Evolutionary conservation across 2,329 filamentous ascomycete genomes (phyloP).

Genomic region (Xenosphaeropsis pyriputrescens): DNA sequence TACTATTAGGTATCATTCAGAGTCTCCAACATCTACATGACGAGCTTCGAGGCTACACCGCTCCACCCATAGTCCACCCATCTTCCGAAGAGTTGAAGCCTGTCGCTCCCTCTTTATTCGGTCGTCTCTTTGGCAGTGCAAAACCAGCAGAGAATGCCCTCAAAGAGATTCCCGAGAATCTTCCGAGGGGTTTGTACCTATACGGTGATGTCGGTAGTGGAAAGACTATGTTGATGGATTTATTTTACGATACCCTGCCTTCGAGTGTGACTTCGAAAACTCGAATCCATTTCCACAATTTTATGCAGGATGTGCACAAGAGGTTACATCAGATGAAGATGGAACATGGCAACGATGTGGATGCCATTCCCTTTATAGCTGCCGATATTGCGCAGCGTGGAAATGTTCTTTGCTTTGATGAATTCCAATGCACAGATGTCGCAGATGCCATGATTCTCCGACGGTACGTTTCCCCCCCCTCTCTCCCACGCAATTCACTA

Average conservation of each 20-base stretch:
- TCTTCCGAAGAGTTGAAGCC: slow-evolving; percentile 55
- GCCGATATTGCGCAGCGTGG: slow-evolving; percentile 81
- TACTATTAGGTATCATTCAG: slow-evolving; percentile 60
- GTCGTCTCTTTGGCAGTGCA: slow-evolving; percentile 43
- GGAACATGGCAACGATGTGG: slow-evolving; percentile 75
- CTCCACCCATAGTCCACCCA: slow-evolving; percentile 63
- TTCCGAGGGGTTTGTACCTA: slow-evolving; percentile 85
- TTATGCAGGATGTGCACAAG: slow-evolving; percentile 97
- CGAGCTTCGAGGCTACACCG: slow-evolving; percentile 58
- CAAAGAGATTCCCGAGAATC: slow-evolving; percentile 47
- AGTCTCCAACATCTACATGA: slow-evolving; percentile 81
- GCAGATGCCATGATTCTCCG: slow-evolving; percentile 97
- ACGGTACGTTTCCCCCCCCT: slow-evolving; percentile 28
- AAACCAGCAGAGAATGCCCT: slow-evolving; percentile 18
- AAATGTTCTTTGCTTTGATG: slow-evolving; percentile 90
- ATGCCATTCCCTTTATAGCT: slow-evolving; percentile 81
- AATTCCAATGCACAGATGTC: slow-evolving; percentile 97
- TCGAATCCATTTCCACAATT: slow-evolving; percentile 96
- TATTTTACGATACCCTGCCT: slow-evolving; percentile 90
- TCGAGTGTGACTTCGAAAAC: slow-evolving; percentile 67
- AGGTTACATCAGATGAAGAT: slow-evolving; percentile 83
- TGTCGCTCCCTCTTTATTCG: slow-evolving; percentile 34
- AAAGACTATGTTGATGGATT: slow-evolving; percentile 99
- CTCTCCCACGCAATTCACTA: slow-evolving; percentile 1
- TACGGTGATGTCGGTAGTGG: slow-evolving; percentile 94